Base-by-base conservation (phyloP, 257 asterid genomes). In the Solanum neorickii region DNA sequence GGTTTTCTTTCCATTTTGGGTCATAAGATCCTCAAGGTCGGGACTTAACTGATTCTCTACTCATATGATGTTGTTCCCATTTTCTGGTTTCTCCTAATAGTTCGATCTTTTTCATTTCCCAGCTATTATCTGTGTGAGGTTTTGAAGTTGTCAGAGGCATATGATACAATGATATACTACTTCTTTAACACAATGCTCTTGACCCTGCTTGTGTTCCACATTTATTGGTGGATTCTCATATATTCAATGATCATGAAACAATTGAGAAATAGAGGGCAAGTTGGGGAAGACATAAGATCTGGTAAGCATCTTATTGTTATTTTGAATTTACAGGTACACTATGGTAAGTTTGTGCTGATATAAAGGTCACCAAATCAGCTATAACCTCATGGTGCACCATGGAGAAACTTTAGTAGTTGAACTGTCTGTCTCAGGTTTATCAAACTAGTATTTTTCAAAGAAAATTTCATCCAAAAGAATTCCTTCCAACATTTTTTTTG, bases 221-320 rank as follows among this genome's bases (percentile, higher is more conserved):
- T 96, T 80, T 97, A 97, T 90, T 97, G 99, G 99, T 96, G 99
- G 98, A 82, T 92, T 74, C 99, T 97, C 89, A 97, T 97, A 83
- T 94, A 88, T 85, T 86, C 96, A 35, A 96, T 97, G 99, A 92
- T 95, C 91, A 87, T 21, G 75, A 93, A 94, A 90, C 99, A 96
- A 91, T 92, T 97, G 87, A 94, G 92, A 83, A 97, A 95, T 87
- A 92, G 94, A 84, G 99, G 99, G 86, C 91, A 95, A 88, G 98
- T 96, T 89, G 98, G 98, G 78, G 99, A 96, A 96, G 99, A 97
- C 89, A 93, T 97, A 87, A 95, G 99, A 91, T 95, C 99, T 87
- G 99, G 99, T 95, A 82, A 82, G 91, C 88, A 49, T 82, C 29
- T 49, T 82, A 82, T 3, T 82, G 76, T 86, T 41, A 35, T 44